phyloP scores from a whole-genome alignment of 345 rosid species.

The Gossypium herbaceum region DNA sequence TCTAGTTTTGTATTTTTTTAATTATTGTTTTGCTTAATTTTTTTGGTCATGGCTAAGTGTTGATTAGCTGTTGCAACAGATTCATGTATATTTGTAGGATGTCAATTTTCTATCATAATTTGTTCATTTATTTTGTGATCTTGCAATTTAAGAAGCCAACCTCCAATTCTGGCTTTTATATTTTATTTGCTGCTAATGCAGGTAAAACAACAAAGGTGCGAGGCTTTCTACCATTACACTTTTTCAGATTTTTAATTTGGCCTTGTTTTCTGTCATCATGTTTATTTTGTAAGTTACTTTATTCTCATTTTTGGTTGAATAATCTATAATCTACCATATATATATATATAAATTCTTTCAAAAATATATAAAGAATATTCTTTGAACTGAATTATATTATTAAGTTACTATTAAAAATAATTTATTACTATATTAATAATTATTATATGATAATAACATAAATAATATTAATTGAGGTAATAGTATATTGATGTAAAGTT shows the following conservation, averaged over 20 bases:
- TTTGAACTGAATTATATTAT: too few species aligned
- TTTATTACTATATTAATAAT: too few species aligned
- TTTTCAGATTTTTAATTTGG: background rate
- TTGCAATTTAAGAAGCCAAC: constrained; percentile 14
- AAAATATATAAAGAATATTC: too few species aligned
- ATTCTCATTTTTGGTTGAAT: background rate
- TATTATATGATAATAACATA: too few species aligned
- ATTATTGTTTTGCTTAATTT: too few species aligned
- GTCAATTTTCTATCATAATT: background rate
- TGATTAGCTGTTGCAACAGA: background rate
- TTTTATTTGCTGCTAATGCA: constrained; percentile 35
- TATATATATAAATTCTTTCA: too few species aligned
- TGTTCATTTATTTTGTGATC: constrained; percentile 11
- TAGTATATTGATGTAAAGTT: too few species aligned
- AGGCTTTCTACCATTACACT: background rate
- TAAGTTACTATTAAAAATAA: too few species aligned
- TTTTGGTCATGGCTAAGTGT: background rate
- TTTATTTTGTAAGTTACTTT: background rate
- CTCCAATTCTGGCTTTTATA: constrained; percentile 27
- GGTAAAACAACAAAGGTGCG: constrained; percentile 63
- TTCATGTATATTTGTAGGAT: background rate
- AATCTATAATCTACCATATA: background rate
- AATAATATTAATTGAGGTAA: too few species aligned
- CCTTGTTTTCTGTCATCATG: constrained; percentile 5
- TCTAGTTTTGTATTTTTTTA: too few species aligned